Evolutionary conservation across 1,284 basidiomycete species (phyloP).

Genomic region (Cronartium quercuum): DNA sequence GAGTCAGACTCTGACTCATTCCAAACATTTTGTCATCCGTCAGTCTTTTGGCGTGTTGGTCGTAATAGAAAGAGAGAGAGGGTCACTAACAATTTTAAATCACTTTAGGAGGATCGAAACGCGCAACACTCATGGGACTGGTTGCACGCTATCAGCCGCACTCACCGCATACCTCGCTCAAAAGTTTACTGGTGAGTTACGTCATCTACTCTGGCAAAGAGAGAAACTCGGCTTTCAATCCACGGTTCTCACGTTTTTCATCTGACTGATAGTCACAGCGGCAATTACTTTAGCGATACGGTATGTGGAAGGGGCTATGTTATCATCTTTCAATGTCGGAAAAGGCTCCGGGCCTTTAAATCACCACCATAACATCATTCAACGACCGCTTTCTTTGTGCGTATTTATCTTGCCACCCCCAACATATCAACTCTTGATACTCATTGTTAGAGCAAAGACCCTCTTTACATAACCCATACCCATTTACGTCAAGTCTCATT

Average conservation of each 20-base stretch:
- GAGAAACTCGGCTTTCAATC: not conserved
- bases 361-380: constrained; percentile 65
- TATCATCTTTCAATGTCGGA: constrained; percentile 65
- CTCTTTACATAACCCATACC: not conserved
- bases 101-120: constrained; percentile 52
- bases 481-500: constrained; percentile 15
- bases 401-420: constrained; percentile 44
- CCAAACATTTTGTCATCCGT: constrained; percentile 48
- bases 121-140: constrained; percentile 80
- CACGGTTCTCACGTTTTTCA: not conserved
- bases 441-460: not conserved
- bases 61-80: not conserved
- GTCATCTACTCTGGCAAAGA: too few relatives aligned
- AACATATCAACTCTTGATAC: not conserved
- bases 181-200: constrained; percentile 54
- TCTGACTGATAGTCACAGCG: constrained; percentile 54
- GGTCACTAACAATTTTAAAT: constrained; percentile 37
- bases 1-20: constrained; percentile 48
- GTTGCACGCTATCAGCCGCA: constrained; percentile 82
- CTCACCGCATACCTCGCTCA: constrained; percentile 64
- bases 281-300: constrained; percentile 60
- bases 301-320: constrained; percentile 73
- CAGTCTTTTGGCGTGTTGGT: not conserved
- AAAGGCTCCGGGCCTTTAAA: constrained; percentile 78
- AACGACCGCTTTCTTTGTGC: constrained; percentile 59